Base-by-base conservation (phyloP, 768 basidiomycete genomes). In the Phaffia tasmanica region DNA sequence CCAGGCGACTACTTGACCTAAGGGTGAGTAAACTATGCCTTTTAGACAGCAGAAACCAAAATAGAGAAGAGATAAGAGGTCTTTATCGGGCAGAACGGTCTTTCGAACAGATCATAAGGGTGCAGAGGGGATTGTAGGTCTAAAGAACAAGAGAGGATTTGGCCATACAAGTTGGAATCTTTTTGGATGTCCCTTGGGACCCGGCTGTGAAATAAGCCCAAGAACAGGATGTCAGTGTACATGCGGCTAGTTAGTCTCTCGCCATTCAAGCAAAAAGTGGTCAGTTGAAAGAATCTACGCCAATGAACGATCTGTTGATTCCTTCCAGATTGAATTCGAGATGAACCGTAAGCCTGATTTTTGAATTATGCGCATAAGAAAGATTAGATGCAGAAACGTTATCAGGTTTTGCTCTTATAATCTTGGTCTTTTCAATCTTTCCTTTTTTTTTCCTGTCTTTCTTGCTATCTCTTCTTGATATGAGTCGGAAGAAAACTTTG, bases 281-380 rank as follows among this genome's bases (percentile, higher is more conserved):
- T n/a, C 4, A 16, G 56, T 8, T 18, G 29, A 27, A 18, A 16
- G 25, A 27, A 32, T 23, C 15, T 21, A 62, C 60, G 89, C 89
- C 89, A 92, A 67, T 82, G 82, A 21, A 92, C 76, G 64, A 92
- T 89, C 73, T 91, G 89, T 70, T 89, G 89, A 5, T 90, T 81
- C 70, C 81, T 81, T 19, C 90, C 90, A 0, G 81, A 82, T 14
- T 86, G 83, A 66, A 90, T 86, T 70, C 89, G 84, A 15, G 88
- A 86, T 9, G 88, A 90, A 8, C 86, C 89, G 72, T 88, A 93
- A 0, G 89, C 87, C 87, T 89, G 11, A 1, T 18, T 21, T 19
- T 25, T 50, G 35, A 11, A 11, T 42, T 42, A 42, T 42, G 35
- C 35, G 35, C 35, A 42, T 42, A 11, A 42, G 35, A 42, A 42